phyloP scores from a whole-genome alignment of 164 flowering plant genomes.

The Vitis riparia region DNA sequence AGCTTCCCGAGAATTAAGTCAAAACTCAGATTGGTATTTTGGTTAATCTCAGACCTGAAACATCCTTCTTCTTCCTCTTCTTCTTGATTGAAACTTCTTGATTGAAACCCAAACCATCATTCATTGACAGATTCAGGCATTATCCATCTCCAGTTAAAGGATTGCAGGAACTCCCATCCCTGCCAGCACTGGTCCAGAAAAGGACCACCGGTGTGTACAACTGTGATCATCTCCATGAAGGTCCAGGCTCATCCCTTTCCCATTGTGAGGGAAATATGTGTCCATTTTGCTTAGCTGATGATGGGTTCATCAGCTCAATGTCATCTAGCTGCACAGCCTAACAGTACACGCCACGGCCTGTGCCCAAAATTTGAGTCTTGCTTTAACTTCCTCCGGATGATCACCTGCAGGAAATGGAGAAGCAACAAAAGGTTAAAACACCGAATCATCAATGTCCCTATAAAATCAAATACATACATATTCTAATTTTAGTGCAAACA shows the following conservation, averaged over 20 bases:
- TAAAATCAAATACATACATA: background rate
- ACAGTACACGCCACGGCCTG: slow-evolving; percentile 89
- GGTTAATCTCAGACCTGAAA: slow-evolving; percentile 34
- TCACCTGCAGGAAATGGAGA: slow-evolving; percentile 49
- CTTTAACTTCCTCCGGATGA: slow-evolving; percentile 84
- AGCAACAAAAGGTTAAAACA: background rate
- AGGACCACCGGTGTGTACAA: background rate
- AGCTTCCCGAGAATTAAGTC: slow-evolving; percentile 8
- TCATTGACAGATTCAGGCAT: slow-evolving; percentile 6
- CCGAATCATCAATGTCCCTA: background rate
- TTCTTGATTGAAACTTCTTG: background rate
- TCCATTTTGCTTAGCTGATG: background rate
- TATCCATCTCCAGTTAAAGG: slow-evolving; percentile 8
- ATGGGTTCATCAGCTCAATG: background rate
- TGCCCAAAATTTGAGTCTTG: slow-evolving; percentile 86
- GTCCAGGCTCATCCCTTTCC: slow-evolving; percentile 3
- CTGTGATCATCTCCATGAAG: background rate
- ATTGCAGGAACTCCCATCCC: slow-evolving; percentile 15
- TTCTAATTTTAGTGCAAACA: no score
- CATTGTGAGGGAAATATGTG: background rate
- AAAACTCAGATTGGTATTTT: background rate
- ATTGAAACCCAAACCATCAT: slow-evolving; percentile 3
- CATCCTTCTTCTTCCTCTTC: slow-evolving; percentile 10
- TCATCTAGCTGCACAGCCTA: slow-evolving; percentile 56
- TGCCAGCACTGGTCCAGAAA: background rate